Evolutionary conservation across 2,329 filamentous ascomycete species (phyloP).

Genomic region (Clathrospora elynae): DNA sequence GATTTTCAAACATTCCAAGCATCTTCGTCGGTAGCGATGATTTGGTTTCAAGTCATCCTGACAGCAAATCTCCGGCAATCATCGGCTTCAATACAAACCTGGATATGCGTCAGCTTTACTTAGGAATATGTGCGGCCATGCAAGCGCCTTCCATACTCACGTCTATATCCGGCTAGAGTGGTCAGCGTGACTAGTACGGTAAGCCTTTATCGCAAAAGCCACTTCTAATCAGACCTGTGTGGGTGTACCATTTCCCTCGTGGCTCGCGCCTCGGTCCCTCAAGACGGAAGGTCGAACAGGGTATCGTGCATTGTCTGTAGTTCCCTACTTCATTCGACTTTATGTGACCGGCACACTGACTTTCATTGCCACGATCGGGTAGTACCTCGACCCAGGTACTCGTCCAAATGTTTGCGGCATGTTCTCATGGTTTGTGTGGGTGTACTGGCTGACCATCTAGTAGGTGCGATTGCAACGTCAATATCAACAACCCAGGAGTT

Average conservation of each 20-base stretch:
- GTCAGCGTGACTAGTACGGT: constrained; percentile 11
- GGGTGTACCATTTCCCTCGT: constrained; percentile 11
- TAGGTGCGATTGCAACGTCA: constrained; percentile 20
- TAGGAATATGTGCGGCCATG: constrained; percentile 15
- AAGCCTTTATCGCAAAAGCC: constrained; percentile 16
- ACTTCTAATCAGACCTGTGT: constrained; percentile 9
- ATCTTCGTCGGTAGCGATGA: too few relatives aligned
- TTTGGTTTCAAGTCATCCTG: not conserved
- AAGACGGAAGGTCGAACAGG: constrained; percentile 26
- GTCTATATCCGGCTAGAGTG: constrained; percentile 8
- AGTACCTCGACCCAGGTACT: constrained; percentile 5
- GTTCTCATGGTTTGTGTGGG: constrained; percentile 22
- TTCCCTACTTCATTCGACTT: constrained; percentile 20
- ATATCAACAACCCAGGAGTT: constrained; percentile 5
- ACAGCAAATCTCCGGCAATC: too few relatives aligned
- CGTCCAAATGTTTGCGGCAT: constrained; percentile 14
- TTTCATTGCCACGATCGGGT: constrained; percentile 9
- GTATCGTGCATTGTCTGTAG: constrained; percentile 15
- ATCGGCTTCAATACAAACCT: constrained; percentile 3
- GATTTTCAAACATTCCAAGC: too few relatives aligned
- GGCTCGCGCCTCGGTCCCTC: constrained; percentile 14
- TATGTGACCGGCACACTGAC: constrained; percentile 3
- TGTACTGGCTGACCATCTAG: constrained; percentile 22
- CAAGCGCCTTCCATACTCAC: constrained; percentile 13
- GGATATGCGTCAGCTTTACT: constrained; percentile 8